A percentile compares a stretch with the other conserved stretches of the same genome.
These are phyloP conservation scores for Solanum hybrid DNA, from an alignment of 305 asterid species.

Conservation along the genomic window DNA sequence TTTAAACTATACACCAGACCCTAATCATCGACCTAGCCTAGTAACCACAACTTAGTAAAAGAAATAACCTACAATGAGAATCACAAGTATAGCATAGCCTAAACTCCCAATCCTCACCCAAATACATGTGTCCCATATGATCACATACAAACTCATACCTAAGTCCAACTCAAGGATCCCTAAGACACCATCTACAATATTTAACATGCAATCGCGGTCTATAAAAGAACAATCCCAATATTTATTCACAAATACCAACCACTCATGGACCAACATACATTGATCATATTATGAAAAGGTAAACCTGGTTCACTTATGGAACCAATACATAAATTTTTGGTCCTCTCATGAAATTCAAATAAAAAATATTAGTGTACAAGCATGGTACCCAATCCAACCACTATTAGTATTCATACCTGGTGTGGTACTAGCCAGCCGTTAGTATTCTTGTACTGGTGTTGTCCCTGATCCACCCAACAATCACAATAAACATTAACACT, in stretches of 20 bases:
- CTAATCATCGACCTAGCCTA: neutral
- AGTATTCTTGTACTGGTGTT: neutral
- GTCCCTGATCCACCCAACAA: neutral
- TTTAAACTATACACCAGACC: neutral
- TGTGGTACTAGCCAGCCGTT: neutral
- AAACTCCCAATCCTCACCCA: neutral
- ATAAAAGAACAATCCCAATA: too few species aligned
- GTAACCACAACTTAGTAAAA: neutral
- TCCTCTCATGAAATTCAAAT: neutral
- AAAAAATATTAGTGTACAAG: neutral
- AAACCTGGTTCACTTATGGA: neutral
- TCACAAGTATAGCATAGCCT: neutral
- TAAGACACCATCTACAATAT: neutral
- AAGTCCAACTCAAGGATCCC: neutral
- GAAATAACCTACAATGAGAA: too few species aligned
- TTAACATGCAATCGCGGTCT: too few species aligned
- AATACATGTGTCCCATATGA: neutral
- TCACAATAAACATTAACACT: neutral
- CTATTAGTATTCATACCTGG: too few species aligned
- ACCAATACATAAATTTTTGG: neutral
- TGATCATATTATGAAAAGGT: too few species aligned
- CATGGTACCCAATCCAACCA: neutral
- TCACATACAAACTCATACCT: neutral
- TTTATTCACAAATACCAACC: neutral
- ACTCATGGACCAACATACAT: neutral